Evolutionary conservation across 768 basidiomycete genomes (phyloP).

Genomic region (Lyophyllum decastes): DNA sequence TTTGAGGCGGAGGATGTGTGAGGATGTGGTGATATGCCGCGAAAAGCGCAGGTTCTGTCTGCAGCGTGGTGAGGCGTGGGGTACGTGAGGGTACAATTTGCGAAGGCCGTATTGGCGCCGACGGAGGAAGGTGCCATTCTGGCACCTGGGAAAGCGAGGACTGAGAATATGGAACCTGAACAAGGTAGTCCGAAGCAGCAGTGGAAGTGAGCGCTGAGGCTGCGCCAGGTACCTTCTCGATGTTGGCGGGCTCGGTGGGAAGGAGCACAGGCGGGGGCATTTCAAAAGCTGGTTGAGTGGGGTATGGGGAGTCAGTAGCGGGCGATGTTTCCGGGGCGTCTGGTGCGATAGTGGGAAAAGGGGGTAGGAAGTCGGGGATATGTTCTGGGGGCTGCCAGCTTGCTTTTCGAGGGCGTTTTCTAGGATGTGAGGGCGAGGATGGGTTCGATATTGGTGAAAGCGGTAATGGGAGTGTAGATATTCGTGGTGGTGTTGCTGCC

Average conservation of each 20-base stretch:
- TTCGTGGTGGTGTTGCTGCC: constrained; percentile 21
- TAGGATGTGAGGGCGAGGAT: constrained; percentile 43
- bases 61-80: constrained; percentile 46
- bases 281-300: constrained; percentile 25
- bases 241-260: constrained; percentile 29
- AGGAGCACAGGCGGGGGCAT: constrained; percentile 25
- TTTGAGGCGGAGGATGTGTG: constrained; percentile 61
- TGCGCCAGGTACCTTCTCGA: constrained; percentile 41
- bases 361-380: constrained; percentile 68
- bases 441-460: constrained; percentile 61
- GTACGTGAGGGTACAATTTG: constrained; percentile 17
- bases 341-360: constrained; percentile 52
- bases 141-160: constrained; percentile 67
- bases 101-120: constrained; percentile 27
- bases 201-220: constrained; percentile 46
- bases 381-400: constrained; percentile 65
- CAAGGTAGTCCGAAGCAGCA: constrained; percentile 67
- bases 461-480: constrained; percentile 44
- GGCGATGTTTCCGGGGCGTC: constrained; percentile 15
- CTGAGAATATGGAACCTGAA: constrained; percentile 72
- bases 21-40: constrained; percentile 78
- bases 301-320: constrained; percentile 15
- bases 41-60: constrained; percentile 64
- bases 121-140: constrained; percentile 73
- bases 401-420: constrained; percentile 57